Base-by-base conservation (phyloP, 1,139 yeast genomes). In the Scheffersomyces stambukii region DNA sequence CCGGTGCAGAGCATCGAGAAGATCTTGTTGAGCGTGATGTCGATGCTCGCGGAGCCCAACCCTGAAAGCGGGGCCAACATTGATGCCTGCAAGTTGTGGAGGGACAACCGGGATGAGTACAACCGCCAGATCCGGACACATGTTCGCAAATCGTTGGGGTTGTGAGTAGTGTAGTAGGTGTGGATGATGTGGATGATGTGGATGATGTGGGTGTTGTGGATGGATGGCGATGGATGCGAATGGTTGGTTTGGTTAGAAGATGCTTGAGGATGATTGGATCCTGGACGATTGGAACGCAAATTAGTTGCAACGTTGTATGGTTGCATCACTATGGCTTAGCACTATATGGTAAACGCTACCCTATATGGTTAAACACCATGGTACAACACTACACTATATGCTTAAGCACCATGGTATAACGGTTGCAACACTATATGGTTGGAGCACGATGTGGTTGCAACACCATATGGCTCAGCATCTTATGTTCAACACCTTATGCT, bases 1-100 rank as follows among this genome's bases (percentile, higher is more conserved):
- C 98, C 98, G 0, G 91, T 91, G 24, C 98, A 91, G 54, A 84
- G 95, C 49, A 89, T 91, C 16, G 98, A 91, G 59, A 91, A 91
- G 71, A 91, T 91, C 36, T 65, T 91, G 39, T 61, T 91, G 37
- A 82, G 95, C 54, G 97, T 91, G 16, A 77, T 88, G 73, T 83
- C 95, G 46, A 89, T 91, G 96, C 70, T 91, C 41, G 95, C 96
- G 3, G 97, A 91, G 54, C 97, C 98, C 4, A 91, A 91, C 51
- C 84, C 86, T 17, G 97, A 89, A 54, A 82, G 95, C 48, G 97
- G 96, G 4, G 98, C 98, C 28, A 88, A 91, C 51, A 83, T 91
- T 32, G 98, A 91, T 50, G 98, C 98, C 2, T 85, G 95, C 43
- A 88, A 88, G 58, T 68, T 91, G 42, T 89, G 96, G 95, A 71